Conservation (phyloP, 1,284 basidiomycete species). For the Trametes pubescens region DNA sequence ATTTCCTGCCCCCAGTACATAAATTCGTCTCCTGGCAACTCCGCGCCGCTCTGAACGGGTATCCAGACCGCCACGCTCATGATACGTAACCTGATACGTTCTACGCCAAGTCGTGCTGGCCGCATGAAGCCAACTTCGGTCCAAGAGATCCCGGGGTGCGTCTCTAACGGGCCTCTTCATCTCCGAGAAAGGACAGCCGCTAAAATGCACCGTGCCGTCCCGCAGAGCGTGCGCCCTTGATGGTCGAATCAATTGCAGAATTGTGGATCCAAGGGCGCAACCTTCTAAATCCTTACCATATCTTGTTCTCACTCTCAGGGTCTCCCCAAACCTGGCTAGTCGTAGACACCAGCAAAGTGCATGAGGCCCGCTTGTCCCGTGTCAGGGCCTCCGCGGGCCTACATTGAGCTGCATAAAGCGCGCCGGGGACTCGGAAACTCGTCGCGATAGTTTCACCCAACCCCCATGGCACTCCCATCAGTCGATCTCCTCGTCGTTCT, state of each 20-base stretch:
- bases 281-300: background rate
- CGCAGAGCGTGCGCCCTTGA: background rate
- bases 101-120: background rate
- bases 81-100: conserved; percentile 17
- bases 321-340: conserved; percentile 10
- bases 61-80: conserved; percentile 6
- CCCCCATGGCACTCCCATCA: conserved; percentile 11
- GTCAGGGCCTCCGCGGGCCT: background rate
- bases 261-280: conserved; percentile 16
- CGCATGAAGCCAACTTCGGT: conserved; percentile 8
- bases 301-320: conserved; percentile 9
- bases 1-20: too few relatives aligned
- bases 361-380: background rate
- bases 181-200: background rate
- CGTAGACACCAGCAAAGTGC: background rate
- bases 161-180: background rate
- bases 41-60: background rate
- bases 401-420: background rate
- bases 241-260: conserved; percentile 5
- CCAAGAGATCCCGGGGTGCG: background rate
- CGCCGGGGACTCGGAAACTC: background rate
- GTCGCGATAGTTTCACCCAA: background rate
- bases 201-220: background rate
- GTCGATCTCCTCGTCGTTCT: conserved; percentile 16
- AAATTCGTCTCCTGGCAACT: too few relatives aligned